Evolutionary conservation across 2,329 filamentous ascomycete genomes (phyloP).

Genomic region (Seiridium unicorne): DNA sequence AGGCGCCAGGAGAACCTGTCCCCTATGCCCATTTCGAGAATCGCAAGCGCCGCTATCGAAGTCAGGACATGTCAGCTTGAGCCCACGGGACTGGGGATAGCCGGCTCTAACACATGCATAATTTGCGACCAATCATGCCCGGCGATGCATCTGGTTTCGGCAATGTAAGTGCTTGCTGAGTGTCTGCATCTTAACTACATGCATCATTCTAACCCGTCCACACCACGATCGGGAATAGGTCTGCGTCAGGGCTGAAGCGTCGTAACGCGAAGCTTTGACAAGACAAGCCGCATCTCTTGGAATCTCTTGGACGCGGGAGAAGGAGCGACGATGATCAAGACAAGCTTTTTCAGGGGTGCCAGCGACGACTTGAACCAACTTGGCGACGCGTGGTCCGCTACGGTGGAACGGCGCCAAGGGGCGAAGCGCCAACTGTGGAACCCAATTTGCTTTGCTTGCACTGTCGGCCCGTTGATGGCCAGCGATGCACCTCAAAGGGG

Average conservation of each 20-base stretch:
- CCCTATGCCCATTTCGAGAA: too few species aligned
- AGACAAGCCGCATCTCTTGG: background rate
- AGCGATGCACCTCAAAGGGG: background rate
- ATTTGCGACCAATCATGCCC: background rate
- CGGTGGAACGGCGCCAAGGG: background rate
- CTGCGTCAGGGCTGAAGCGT: background rate
- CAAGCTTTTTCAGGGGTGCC: background rate
- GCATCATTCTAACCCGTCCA: background rate
- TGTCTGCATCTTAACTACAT: background rate
- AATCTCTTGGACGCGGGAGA: background rate
- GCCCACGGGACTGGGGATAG: background rate
- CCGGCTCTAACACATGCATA: background rate
- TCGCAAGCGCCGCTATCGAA: too few species aligned
- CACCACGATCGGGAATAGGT: background rate
- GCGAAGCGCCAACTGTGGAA: background rate
- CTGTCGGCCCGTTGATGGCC: background rate
- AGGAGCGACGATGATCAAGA: background rate
- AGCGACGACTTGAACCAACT: background rate
- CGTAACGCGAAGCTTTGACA: constrained; percentile 4
- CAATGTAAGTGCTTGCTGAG: background rate
- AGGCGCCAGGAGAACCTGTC: too few species aligned
- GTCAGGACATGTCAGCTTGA: too few species aligned
- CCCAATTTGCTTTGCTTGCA: background rate
- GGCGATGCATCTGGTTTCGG: background rate
- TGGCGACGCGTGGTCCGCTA: constrained; percentile 7